Conservation (phyloP, 139 green algal genomes). For the Diplosphaera chodatii region DNA sequence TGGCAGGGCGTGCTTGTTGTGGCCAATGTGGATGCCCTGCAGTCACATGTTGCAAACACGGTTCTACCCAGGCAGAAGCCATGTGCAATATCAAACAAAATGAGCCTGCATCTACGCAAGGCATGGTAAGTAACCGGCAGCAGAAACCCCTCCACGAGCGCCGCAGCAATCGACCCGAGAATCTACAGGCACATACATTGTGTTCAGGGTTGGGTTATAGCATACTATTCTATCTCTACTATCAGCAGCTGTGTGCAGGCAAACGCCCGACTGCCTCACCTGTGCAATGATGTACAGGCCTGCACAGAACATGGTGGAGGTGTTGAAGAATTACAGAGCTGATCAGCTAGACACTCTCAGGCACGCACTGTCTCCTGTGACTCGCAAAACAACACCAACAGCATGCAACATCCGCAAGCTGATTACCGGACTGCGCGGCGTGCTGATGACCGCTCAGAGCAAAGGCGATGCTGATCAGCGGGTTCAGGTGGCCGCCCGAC, state of each 20-base stretch:
- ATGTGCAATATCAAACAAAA: too few relatives aligned
- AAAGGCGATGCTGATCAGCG: not conserved
- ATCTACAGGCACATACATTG: not conserved
- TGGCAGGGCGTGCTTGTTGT: not conserved
- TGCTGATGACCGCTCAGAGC: not conserved
- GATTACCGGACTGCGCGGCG: not conserved
- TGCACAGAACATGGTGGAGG: not conserved
- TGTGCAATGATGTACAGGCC: not conserved
- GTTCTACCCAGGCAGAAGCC: too few relatives aligned
- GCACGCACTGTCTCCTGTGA: too few relatives aligned
- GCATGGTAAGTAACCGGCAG: not conserved
- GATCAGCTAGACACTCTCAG: too few relatives aligned
- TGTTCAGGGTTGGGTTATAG: too few relatives aligned
- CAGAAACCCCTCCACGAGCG: not conserved
- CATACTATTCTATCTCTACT: too few relatives aligned
- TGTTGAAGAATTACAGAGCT: too few relatives aligned
- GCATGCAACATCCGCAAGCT: too few relatives aligned
- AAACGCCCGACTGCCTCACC: not conserved
- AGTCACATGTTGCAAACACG: not conserved
- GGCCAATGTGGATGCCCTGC: not conserved
- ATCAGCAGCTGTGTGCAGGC: too few relatives aligned
- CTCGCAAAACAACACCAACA: too few relatives aligned
- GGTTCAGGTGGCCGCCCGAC: not conserved
- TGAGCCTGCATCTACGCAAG: too few relatives aligned
- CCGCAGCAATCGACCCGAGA: not conserved